Base-by-base conservation (phyloP, 1,139 yeast genomes). In the Scheffersomyces lignicola region DNA sequence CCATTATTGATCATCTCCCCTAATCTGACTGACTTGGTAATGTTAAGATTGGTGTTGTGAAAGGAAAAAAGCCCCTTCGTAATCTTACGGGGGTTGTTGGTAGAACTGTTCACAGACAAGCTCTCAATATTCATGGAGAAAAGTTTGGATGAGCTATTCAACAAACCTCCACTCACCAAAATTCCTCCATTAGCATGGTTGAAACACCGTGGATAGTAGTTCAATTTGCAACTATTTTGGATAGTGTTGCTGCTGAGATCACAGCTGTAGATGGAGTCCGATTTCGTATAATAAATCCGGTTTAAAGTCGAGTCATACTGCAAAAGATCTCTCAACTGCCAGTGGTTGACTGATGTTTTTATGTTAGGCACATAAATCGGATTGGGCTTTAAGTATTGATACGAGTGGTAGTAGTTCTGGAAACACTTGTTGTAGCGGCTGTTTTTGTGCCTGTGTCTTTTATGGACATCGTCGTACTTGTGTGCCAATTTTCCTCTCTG, bases 1-100 rank as follows among this genome's bases (percentile, higher is more conserved):
- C 87, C 79, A 58, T 89, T 89, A 58, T 88, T 88, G 48, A 89
- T 87, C 64, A 81, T 78, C 32, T 83, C 85, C 0, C 97, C 96
- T 29, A 88, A 60, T 34, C 76, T 76, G 18, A 76, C 71, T 1
- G 83, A 75, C 32, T 69, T 60, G 7, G 69, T 54, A 5, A 56
- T 52, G n/a, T 70, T 70, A 3, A 77, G 68, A 11, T 65, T 62
- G 12, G 72, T 69, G 45, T 74, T 76, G 50, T 73, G 69, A 34
- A 83, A 64, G 3, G 84, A 78, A 44, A 83, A 74, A 33, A 80
- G 69, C 1, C 92, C 95, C 48, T 75, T 76, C 60, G 56, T 51
- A 43, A 41, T 46, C 40, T 47, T 42, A 37, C 8, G 34, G 26
- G 13, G 24, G 13, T 44, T 52, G 11, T 56, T 54, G 24, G 47